Evolutionary conservation across 2,329 filamentous ascomycete species (phyloP).

Genomic region (Chaetomium strumarium): DNA sequence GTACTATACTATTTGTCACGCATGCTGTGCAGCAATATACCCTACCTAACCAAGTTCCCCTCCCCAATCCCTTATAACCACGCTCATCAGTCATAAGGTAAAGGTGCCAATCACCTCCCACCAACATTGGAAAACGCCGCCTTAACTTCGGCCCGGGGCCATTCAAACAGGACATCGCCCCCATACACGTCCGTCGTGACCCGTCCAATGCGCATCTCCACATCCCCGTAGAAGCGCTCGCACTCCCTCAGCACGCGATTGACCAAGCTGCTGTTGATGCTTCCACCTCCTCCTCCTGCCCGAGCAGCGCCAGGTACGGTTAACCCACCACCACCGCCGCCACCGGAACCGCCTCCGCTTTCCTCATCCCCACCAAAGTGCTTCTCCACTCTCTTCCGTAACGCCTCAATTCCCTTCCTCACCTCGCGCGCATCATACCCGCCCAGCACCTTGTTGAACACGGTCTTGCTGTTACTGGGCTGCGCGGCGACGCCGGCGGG

Average conservation of each 20-base stretch:
- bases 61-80: not conserved
- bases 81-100: not conserved
- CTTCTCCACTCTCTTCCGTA: constrained; percentile 91
- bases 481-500: constrained; percentile 65
- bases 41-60: not conserved
- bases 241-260: constrained; percentile 54
- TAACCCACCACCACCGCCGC: constrained; percentile 15
- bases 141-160: constrained; percentile 59
- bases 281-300: not conserved
- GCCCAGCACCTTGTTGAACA: constrained; percentile 81
- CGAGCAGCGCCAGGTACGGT: not conserved
- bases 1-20: no score
- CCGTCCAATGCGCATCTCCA: constrained; percentile 54
- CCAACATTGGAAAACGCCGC: constrained; percentile 41
- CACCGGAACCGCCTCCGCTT: constrained; percentile 48
- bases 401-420: constrained; percentile 78
- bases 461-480: constrained; percentile 72
- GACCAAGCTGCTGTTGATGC: constrained; percentile 43
- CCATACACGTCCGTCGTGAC: constrained; percentile 59
- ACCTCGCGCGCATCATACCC: constrained; percentile 80
- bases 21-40: no score
- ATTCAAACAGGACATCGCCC: constrained; percentile 59
- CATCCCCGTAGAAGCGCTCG: constrained; percentile 56
- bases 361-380: constrained; percentile 83
- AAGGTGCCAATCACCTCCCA: constrained; percentile 11